Base-by-base conservation (phyloP, 176 grass and related monocot species). In the Zea mays region DNA sequence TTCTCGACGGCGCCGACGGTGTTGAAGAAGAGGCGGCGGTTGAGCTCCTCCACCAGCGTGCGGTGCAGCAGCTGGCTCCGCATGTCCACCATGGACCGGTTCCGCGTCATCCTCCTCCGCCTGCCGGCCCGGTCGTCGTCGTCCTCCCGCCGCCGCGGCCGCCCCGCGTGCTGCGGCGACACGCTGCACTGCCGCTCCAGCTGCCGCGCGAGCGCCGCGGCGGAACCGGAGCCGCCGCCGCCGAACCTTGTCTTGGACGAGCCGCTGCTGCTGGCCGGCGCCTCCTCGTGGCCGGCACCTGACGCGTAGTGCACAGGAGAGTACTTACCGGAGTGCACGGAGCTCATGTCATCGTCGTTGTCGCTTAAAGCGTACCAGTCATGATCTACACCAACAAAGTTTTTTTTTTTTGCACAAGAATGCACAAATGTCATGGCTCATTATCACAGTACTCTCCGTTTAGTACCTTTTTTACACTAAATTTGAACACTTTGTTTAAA, bases 11-110 rank as follows among this genome's bases (percentile, higher is more conserved):
- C 82, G 34, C 81, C 96, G 43, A 98, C 81, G 10, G 96, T 98
- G 74, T 95, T 98, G 82, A 98, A 98, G 84, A 98, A 98, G 77
- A 95, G 37, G 56, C 96, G 84, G 39, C 92, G 93, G 69, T 92
- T 98, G 80, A 98, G 86, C 83, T 98, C 87, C 71, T 98, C 87
- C 10, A 95, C 89, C 51, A 95, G 80, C 62, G 76, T 90, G 48
- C 84, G 75, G 72, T 95, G 96, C 48, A 98, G 85, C 74, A 94
- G 73, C 60, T 94, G 96, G 75, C 85, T 94, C 46, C 96, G 80
- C 66, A 92, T 40, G 69, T 98, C 89, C 34, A 98, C 89, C 96
- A 94, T 87, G 10, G 96, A 98, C 10, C 85, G 73, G 85, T 98
- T 98, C 60, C 90, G 79, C 38, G 51, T 39, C 83, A 90, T 57